phyloP scores from a whole-genome alignment of 345 rosid species.

The Rhizophora apiculata region DNA sequence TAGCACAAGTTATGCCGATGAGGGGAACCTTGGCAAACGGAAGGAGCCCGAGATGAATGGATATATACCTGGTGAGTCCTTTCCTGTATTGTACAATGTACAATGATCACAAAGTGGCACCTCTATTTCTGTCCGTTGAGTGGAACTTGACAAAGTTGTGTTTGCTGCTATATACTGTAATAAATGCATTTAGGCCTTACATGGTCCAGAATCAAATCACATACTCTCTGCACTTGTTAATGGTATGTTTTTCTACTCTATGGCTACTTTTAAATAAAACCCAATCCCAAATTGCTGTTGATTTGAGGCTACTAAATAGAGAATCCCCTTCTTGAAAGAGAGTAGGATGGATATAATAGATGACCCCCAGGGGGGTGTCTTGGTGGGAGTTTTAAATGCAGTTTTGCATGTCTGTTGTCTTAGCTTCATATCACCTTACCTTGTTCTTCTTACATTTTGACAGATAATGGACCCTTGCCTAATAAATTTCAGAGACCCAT shows the following conservation, averaged over 20 bases:
- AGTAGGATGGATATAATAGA: no score
- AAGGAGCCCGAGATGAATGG: slow-evolving; percentile 28
- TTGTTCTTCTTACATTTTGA: slow-evolving; percentile 6
- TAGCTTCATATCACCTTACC: slow-evolving; percentile 3
- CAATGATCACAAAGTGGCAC: slow-evolving; percentile 18
- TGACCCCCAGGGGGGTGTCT: no score
- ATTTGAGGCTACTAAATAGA: no score
- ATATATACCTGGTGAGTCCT: slow-evolving; percentile 33
- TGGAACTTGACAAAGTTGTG: slow-evolving; percentile 18
- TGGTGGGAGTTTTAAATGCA: neutral
- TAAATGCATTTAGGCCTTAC: slow-evolving; percentile 13
- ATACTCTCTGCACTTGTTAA: neutral
- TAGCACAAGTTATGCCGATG: slow-evolving; percentile 11
- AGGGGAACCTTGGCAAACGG: slow-evolving; percentile 24
- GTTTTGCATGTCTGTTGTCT: slow-evolving; percentile 1
- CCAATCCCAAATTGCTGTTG: neutral
- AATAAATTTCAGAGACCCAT: slow-evolving; percentile 8
- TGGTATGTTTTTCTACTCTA: slow-evolving; percentile 18
- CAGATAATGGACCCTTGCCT: slow-evolving; percentile 20
- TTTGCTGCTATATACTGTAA: neutral
- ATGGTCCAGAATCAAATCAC: slow-evolving; percentile 1
- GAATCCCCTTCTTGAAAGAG: no score
- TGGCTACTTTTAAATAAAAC: slow-evolving; percentile 6
- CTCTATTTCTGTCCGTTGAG: slow-evolving; percentile 17
- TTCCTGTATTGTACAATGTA: slow-evolving; percentile 20